phyloP scores from a whole-genome alignment of 352 stramenopile genomes.

The Globisporangium nodosum region DNA sequence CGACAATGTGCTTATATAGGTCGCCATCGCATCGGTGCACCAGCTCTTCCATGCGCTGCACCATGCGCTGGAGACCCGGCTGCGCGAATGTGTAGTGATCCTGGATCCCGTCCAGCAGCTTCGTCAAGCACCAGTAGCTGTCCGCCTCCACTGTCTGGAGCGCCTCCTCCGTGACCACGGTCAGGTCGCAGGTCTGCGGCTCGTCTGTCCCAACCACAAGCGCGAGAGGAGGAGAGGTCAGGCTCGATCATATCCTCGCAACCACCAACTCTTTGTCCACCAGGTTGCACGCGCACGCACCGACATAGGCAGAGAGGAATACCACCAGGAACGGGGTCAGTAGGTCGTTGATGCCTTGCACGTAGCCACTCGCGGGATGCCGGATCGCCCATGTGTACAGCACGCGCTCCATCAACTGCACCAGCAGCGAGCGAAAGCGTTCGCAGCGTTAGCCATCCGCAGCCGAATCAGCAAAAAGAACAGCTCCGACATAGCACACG shows the following conservation, averaged over 20 bases:
- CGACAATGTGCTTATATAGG: slow-evolving; percentile 93
- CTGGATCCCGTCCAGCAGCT: slow-evolving; percentile 97
- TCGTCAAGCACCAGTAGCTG: slow-evolving; percentile 98
- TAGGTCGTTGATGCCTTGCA: slow-evolving; percentile 99
- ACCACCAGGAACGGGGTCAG: slow-evolving; percentile 97
- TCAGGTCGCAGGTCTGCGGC: slow-evolving; percentile 70
- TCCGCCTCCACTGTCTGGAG: slow-evolving; percentile 94
- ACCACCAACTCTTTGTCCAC: no score
- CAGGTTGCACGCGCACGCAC: slow-evolving; percentile 20
- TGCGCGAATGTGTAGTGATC: slow-evolving; percentile 99
- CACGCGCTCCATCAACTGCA: slow-evolving; percentile 90
- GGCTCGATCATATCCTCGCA: no score
- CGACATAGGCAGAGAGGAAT: slow-evolving; percentile 89
- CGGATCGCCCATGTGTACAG: slow-evolving; percentile 99
- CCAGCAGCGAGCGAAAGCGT: slow-evolving; percentile 12
- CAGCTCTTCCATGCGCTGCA: slow-evolving; percentile 96
- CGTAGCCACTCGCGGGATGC: slow-evolving; percentile 97
- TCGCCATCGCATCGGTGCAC: slow-evolving; percentile 94
- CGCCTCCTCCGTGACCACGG: slow-evolving; percentile 49
- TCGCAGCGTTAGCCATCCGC: background rate
- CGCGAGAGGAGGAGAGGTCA: background rate
- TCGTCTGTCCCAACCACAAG: slow-evolving; percentile 32
- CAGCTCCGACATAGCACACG: background rate
- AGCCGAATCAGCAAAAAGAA: background rate
- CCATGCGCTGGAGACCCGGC: slow-evolving; percentile 98